These are phyloP conservation scores for Moesziomyces parantarcticus DNA, from an alignment of 1,284 basidiomycete species.

Conservation along the genomic window DNA sequence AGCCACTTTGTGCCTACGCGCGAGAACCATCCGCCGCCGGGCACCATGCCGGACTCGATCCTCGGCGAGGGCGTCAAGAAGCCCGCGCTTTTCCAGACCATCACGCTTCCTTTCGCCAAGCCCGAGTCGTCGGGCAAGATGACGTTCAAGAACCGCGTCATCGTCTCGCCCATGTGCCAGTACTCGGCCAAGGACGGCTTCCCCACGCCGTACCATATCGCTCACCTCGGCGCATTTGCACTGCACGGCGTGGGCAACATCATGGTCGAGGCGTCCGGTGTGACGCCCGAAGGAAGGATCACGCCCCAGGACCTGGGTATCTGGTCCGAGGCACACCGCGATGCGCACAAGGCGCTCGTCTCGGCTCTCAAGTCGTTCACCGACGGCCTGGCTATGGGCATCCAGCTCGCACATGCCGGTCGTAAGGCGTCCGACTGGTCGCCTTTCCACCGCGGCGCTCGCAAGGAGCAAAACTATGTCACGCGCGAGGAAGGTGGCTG, in stretches of 20 bases:
- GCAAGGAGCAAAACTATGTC: constrained; percentile 35
- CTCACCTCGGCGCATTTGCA: constrained; percentile 62
- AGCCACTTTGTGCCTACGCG: constrained; percentile 39
- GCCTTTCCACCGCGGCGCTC: constrained; percentile 69
- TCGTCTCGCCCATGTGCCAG: constrained; percentile 64
- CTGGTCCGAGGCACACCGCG: constrained; percentile 81
- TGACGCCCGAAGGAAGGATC: constrained; percentile 81
- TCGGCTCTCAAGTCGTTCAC: constrained; percentile 75
- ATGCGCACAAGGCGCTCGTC: constrained; percentile 76
- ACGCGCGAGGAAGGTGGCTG: constrained; percentile 73
- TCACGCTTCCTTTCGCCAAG: constrained; percentile 42
- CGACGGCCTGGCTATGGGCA: constrained; percentile 77
- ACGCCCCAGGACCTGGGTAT: constrained; percentile 77
- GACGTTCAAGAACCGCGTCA: constrained; percentile 60
- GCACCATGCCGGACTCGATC: constrained; percentile 54
- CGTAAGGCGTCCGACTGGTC: constrained; percentile 74
- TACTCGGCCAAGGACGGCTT: constrained; percentile 61
- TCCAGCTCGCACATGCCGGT: constrained; percentile 84
- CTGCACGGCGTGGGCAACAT: constrained; percentile 64
- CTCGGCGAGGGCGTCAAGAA: constrained; percentile 44
- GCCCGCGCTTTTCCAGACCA: constrained; percentile 54
- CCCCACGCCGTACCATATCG: constrained; percentile 62
- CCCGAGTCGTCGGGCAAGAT: constrained; percentile 17
- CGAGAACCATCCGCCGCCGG: constrained; percentile 47
- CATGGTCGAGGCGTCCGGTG: constrained; percentile 67